Conservation (phyloP, 2,329 filamentous ascomycete species). For the Stagonosporopsis cucurbitacearum region DNA sequence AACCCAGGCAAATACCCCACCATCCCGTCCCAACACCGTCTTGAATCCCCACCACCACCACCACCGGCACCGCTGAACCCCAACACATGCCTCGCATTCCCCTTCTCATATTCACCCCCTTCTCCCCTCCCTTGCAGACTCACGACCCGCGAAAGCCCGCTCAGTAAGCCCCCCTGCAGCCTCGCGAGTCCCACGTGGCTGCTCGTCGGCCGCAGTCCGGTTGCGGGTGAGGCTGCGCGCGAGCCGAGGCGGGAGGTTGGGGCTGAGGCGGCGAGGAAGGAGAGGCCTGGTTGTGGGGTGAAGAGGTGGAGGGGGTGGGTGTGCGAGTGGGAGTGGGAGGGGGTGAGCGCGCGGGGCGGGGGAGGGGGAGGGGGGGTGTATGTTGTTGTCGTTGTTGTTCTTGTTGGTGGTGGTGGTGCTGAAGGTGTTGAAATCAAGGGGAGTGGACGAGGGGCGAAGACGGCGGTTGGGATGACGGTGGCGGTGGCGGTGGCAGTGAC, state of each 20-base stretch:
- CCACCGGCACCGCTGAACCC: too few relatives aligned
- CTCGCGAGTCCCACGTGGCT: neutral
- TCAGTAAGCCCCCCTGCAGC: neutral
- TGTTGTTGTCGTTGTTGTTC: too few relatives aligned
- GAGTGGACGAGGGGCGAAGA: neutral
- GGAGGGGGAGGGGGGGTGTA: neutral
- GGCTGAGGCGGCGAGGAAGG: constrained; percentile 34
- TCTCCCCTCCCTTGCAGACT: too few relatives aligned
- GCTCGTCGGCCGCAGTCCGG: neutral
- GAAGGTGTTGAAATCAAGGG: too few relatives aligned
- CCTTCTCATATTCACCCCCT: neutral
- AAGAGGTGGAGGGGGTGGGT: constrained; percentile 1
- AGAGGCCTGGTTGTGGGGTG: constrained; percentile 29
- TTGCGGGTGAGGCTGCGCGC: constrained; percentile 16
- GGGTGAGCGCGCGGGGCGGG: neutral
- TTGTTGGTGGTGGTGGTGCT: too few relatives aligned
- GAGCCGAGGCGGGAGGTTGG: constrained; percentile 31
- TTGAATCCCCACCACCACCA: too few relatives aligned
- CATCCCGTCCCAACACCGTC: neutral
- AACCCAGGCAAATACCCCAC: constrained; percentile 1
- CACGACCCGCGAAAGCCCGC: neutral
- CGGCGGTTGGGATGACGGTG: neutral
- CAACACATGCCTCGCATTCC: neutral
- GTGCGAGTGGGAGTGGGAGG: too few relatives aligned
- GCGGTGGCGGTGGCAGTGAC: too few relatives aligned